A percentile compares a stretch with the other conserved stretches of the same genome.
phyloP scores from a whole-genome alignment of 2,329 filamentous ascomycete genomes.

The Ceratocystis ficicola region DNA sequence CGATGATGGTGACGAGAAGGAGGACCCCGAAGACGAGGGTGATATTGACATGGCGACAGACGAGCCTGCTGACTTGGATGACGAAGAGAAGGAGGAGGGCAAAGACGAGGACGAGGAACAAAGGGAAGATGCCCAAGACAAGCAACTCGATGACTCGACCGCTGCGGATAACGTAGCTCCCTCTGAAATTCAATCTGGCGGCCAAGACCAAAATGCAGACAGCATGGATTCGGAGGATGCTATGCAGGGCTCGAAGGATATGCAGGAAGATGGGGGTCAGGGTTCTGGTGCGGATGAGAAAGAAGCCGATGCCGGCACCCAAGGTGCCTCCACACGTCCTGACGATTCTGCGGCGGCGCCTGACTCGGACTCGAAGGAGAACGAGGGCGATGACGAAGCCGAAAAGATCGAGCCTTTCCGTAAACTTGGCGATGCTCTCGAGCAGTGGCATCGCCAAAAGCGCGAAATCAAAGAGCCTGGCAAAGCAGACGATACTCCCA shows the following conservation, averaged over 20 bases:
- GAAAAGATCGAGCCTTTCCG: slow-evolving; percentile 63
- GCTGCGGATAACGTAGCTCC: slow-evolving; percentile 29
- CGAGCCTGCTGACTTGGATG: slow-evolving; percentile 29
- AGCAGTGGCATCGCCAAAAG: slow-evolving; percentile 84
- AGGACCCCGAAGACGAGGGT: slow-evolving; percentile 25
- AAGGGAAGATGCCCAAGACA: slow-evolving; percentile 38
- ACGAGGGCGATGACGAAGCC: slow-evolving; percentile 36
- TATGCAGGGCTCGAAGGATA: slow-evolving; percentile 46
- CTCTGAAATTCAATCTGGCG: slow-evolving; percentile 47
- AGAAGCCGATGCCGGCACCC: slow-evolving; percentile 50
- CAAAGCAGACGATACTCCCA: slow-evolving; percentile 30
- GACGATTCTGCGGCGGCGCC: slow-evolving; percentile 35
- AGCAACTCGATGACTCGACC: slow-evolving; percentile 29
- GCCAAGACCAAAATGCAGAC: slow-evolving; percentile 43
- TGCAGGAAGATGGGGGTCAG: slow-evolving; percentile 54
- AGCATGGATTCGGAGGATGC: slow-evolving; percentile 51
- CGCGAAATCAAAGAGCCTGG: slow-evolving; percentile 56
- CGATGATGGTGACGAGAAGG: slow-evolving; percentile 27
- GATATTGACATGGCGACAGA: slow-evolving; percentile 23
- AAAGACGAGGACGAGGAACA: slow-evolving; percentile 35
- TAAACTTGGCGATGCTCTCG: slow-evolving; percentile 83
- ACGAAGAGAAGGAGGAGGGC: slow-evolving; percentile 26
- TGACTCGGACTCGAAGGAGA: slow-evolving; percentile 35
- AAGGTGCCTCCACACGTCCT: slow-evolving; percentile 42
- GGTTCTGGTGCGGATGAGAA: slow-evolving; percentile 54